Evolutionary conservation across 805 yeast species (phyloP).

Genomic region (Lipomyces spencermartinsiae): DNA sequence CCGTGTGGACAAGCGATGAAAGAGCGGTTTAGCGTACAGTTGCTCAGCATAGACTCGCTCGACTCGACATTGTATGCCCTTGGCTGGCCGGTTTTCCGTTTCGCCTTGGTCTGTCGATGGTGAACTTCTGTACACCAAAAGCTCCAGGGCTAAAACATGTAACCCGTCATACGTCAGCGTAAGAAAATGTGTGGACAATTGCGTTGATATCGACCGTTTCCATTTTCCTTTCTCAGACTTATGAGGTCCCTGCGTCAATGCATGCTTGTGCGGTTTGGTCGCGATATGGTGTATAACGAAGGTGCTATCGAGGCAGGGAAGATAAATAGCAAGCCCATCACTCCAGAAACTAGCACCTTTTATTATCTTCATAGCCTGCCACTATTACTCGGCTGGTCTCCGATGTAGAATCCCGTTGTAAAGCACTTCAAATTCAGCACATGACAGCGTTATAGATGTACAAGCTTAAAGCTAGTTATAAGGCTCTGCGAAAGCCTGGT

Average conservation of each 20-base stretch:
- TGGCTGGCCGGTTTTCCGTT: no score
- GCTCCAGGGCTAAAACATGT: constrained; percentile 71
- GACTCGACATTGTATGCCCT: no score
- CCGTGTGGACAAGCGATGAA: no score
- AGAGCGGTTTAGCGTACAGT: no score
- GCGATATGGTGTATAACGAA: constrained; percentile 31
- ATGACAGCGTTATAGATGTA: no score
- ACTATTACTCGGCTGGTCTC: background rate
- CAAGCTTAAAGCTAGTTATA: no score
- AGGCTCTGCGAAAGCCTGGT: no score
- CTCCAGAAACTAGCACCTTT: background rate
- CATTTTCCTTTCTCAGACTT: constrained; percentile 4
- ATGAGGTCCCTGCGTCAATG: constrained; percentile 21
- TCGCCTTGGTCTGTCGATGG: constrained; percentile 31
- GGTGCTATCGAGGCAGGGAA: background rate
- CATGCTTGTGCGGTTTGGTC: constrained; percentile 27
- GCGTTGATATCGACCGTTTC: background rate
- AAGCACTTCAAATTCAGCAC: no score
- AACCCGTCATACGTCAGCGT: constrained; percentile 55
- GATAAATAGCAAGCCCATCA: background rate
- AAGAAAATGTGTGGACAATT: constrained; percentile 62
- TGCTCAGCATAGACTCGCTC: no score
- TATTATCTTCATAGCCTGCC: background rate
- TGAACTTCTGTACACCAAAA: constrained; percentile 56
- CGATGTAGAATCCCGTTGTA: background rate